Evolutionary conservation across 495 filamentous ascomycete genomes (phyloP), one percentile per base, ranked within the genome.

Genomic region (Xylaria palmicola): DNA sequence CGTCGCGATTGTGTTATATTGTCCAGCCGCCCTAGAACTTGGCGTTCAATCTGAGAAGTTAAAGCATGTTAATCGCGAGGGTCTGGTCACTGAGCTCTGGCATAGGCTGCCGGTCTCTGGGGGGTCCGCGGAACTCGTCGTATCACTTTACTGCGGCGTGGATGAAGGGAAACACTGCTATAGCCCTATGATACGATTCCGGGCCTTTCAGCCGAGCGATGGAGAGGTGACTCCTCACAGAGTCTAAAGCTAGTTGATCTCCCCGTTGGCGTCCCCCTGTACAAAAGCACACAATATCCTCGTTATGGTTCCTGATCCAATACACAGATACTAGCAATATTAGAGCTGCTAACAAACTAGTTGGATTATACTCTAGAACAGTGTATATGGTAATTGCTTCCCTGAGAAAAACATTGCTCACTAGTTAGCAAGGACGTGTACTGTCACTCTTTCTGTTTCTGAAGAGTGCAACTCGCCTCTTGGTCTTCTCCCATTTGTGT

Each of bases 131-230:
- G 54, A 56, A 47, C 40, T 56, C 3, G 8, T 56, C 13, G 10
- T 56, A 20, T 43, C 54, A 17, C 3, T 56, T 24, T 45, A 56
- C 41, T 36, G 45, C 22, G 54, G 36, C 13, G 36, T 45, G 12
- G 40, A 45, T n/a, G 10, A 26, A 36, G 20, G 27, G 8, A 15
- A 3, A 17, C 27, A 56, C 12, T 56, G 13, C 10, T 43, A 45
- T 6, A 56, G 29, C 6, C 54, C 54, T 0, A 44, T 58, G 55
- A 49, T 58, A 2, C 37, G 40, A 39, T 43, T 49, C 43, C 29
- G 43, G 5, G 30, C 55, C 48, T 58, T 58, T 3, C 12, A 56
- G 29, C 6, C 54, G 17, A 36, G 27, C 13, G 6, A 34, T 3
- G 19, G 32, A 3, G 29, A 45, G 9, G 3, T 45, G 24, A 5